These are phyloP conservation scores for Neurospora sp. DNA, from an alignment of 495 filamentous ascomycete genomes.

Conservation along the genomic window DNA sequence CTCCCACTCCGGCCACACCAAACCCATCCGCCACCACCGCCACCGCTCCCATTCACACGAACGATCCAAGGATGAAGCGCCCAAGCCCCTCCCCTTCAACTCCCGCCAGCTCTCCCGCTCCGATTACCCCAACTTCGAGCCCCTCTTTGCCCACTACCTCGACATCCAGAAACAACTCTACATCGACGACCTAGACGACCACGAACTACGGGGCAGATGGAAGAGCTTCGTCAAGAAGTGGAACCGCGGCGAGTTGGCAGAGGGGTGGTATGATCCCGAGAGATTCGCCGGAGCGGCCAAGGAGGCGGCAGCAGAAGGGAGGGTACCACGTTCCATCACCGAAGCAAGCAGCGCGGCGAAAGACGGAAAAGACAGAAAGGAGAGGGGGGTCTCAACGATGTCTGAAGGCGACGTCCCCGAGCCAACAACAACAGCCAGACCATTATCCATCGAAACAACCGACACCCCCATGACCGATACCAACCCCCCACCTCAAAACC, in stretches of 20 bases:
- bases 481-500: not conserved
- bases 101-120: constrained; percentile 53
- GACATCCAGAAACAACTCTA: constrained; percentile 75
- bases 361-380: not conserved
- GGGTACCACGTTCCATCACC: not conserved
- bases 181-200: constrained; percentile 52
- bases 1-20: too few relatives aligned
- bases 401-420: not conserved
- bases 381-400: not conserved
- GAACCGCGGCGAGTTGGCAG: constrained; percentile 87
- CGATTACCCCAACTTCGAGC: constrained; percentile 51
- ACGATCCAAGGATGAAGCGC: not conserved
- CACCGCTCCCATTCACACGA: not conserved
- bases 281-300: constrained; percentile 41
- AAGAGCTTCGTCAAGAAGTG: constrained; percentile 89
- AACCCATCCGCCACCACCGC: too few relatives aligned
- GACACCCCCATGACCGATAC: not conserved
- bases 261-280: constrained; percentile 85
- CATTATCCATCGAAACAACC: not conserved
- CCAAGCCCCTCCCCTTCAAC: constrained; percentile 50
- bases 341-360: not conserved
- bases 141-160: constrained; percentile 77
- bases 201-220: constrained; percentile 75
- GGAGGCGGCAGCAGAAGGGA: not conserved
- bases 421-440: not conserved